A percentile compares a stretch with the other conserved stretches of the same genome.
Evolutionary conservation across 306 rosid species (phyloP).

Genomic region (Quercus variabilis): DNA sequence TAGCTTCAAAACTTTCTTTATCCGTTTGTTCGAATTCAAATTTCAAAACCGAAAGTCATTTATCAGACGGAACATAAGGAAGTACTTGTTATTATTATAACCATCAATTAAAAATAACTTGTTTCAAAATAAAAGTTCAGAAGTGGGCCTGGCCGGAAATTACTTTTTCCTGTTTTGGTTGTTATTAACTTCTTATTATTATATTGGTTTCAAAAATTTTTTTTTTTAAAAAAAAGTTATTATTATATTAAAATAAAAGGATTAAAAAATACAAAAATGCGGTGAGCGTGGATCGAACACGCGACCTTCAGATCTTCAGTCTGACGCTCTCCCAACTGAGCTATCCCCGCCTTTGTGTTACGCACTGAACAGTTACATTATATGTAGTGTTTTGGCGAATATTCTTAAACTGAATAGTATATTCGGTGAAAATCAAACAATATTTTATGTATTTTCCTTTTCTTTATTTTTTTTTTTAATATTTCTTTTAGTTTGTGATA

Average conservation of each 20-base stretch:
- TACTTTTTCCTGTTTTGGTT: too few relatives aligned
- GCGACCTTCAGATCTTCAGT: slow-evolving; percentile 20
- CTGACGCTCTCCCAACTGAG: slow-evolving; percentile 20
- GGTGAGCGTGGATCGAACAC: slow-evolving; percentile 18
- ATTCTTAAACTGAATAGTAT: background rate
- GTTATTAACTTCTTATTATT: too few relatives aligned
- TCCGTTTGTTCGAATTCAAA: background rate
- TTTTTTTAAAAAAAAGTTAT: too few relatives aligned
- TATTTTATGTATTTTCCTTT: too few relatives aligned
- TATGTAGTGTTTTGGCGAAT: background rate
- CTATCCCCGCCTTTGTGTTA: background rate
- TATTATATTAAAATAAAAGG: too few relatives aligned
- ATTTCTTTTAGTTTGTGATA: background rate
- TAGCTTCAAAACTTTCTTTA: background rate
- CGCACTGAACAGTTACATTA: background rate
- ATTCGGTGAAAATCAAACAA: background rate
- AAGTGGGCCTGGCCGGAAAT: too few relatives aligned
- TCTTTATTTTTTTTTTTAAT: background rate
- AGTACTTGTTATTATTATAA: too few relatives aligned
- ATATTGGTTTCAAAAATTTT: background rate
- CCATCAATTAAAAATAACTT: too few relatives aligned
- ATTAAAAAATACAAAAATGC: background rate
- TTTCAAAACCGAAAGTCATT: background rate
- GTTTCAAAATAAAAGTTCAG: too few relatives aligned
- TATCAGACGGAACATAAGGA: background rate